phyloP scores from a whole-genome alignment of 805 yeast species.

The Candida hispaniensis region DNA sequence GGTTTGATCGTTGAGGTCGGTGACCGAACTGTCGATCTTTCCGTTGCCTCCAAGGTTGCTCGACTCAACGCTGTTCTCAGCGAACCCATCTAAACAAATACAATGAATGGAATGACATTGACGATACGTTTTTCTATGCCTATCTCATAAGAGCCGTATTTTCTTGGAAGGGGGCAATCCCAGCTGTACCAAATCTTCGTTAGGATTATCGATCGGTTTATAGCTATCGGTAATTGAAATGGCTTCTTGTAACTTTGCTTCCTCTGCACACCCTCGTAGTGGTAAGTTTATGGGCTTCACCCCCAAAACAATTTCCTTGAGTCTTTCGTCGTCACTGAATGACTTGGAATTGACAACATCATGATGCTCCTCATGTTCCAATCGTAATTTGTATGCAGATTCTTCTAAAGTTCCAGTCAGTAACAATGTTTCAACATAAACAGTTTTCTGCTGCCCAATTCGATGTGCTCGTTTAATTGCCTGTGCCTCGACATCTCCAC shows the following conservation, averaged over 20 bases:
- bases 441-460: constrained; percentile 70
- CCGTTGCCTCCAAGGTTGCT: constrained; percentile 72
- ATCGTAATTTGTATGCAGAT: constrained; percentile 15
- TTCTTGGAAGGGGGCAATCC: too few species aligned
- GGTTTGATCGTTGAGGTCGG: constrained; percentile 94
- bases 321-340: too few species aligned
- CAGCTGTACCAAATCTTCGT: neutral
- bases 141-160: too few species aligned
- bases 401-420: constrained; percentile 76
- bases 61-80: constrained; percentile 79
- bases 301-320: too few species aligned
- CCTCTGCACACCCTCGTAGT: too few species aligned
- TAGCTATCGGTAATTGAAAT: neutral
- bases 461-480: constrained; percentile 88
- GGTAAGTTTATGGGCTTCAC: too few species aligned
- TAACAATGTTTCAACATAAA: constrained; percentile 68
- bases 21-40: constrained; percentile 92
- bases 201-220: neutral
- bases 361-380: neutral
- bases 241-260: too few species aligned
- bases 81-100: constrained; percentile 59
- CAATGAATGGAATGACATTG: constrained; percentile 7
- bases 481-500: constrained; percentile 80
- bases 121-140: too few species aligned
- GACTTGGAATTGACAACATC: too few species aligned